Evolutionary conservation across 495 filamentous ascomycete species (phyloP), one percentile per base, ranked within the genome.

Genomic region (Daldinia concentrica): DNA sequence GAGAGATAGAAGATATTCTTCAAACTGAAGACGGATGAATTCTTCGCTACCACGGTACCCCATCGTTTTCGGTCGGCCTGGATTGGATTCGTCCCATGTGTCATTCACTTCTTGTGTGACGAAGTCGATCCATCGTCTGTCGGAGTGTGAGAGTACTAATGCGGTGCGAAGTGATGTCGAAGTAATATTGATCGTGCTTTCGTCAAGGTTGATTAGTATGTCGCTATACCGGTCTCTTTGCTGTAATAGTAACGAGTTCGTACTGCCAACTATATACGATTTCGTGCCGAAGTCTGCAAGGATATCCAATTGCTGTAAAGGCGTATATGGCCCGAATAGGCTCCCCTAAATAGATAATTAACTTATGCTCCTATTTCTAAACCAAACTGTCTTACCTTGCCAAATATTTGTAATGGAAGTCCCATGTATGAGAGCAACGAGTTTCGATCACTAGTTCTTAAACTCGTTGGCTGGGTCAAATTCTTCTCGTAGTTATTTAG

Each of bases 211-310:
- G 73, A 99, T 93, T 63, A 99, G 83, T 45, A 98, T 94, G 73
- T 99, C 95, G 79, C 94, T 96, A 79, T 99, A 98, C n/a, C 94
- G 89, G 74, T 99, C 95, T 78, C 89, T 95, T 74, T 98, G 95
- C 70, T 97, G 94, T 51, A 99, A 80, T 29, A 99, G 85, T 48
- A 99, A 83, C 15, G 93, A 96, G 77, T 99, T 99, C 27, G 95
- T 99, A 45, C 94, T 97, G 63, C 95, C 95, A 64, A 98, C 95
- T 41, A 99, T 91, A 76, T 98, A 98, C 9, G 94, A 97, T 81
- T 96, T 98, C 15, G 96, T 99, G 17, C 92, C 94, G 67, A 93
- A 88, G 77, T 99, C 95, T 54, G 95, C 94, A 24, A 99, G 87
- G 63, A 97, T 82, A 81, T 99, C 95, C 61, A 99, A 88, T 80